phyloP scores from a whole-genome alignment of 805 yeast genomes.

The Saccharomyces paradoxus region DNA sequence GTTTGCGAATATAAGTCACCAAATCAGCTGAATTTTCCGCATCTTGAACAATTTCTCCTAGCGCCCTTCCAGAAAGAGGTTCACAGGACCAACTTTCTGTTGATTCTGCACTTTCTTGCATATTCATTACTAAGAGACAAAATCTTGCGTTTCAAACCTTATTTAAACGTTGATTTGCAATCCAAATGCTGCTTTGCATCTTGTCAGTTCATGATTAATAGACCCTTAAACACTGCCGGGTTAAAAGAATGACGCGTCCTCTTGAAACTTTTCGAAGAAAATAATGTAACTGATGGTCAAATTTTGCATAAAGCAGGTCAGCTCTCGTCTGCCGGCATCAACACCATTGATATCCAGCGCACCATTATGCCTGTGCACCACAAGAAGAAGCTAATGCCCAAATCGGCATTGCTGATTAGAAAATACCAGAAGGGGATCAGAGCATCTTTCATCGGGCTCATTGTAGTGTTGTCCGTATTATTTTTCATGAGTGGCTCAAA shows the following conservation, averaged over 20 bases:
- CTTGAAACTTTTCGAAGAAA: background rate
- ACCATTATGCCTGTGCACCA: constrained; percentile 8
- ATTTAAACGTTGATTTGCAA: background rate
- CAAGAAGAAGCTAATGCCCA: constrained; percentile 27
- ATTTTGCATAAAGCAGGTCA: background rate
- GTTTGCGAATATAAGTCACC: constrained; percentile 4
- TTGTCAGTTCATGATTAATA: background rate
- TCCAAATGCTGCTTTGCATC: background rate
- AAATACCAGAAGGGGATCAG: constrained; percentile 24
- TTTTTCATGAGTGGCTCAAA: constrained; percentile 6
- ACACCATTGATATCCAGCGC: background rate
- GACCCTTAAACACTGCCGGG: background rate
- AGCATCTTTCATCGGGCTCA: constrained; percentile 18
- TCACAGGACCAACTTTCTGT: constrained; percentile 2
- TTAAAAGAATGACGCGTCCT: background rate
- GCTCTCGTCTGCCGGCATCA: background rate
- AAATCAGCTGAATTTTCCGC: constrained; percentile 12
- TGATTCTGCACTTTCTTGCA: background rate
- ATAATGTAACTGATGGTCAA: background rate
- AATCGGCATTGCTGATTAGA: constrained; percentile 24
- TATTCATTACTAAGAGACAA: background rate
- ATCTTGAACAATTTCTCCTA: constrained; percentile 13
- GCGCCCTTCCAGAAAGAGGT: constrained; percentile 14
- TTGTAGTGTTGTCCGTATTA: constrained; percentile 14
- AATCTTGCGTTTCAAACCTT: background rate